These are phyloP conservation scores for Mycena sp. DNA, from an alignment of 1,284 basidiomycete species.

Conservation along the genomic window DNA sequence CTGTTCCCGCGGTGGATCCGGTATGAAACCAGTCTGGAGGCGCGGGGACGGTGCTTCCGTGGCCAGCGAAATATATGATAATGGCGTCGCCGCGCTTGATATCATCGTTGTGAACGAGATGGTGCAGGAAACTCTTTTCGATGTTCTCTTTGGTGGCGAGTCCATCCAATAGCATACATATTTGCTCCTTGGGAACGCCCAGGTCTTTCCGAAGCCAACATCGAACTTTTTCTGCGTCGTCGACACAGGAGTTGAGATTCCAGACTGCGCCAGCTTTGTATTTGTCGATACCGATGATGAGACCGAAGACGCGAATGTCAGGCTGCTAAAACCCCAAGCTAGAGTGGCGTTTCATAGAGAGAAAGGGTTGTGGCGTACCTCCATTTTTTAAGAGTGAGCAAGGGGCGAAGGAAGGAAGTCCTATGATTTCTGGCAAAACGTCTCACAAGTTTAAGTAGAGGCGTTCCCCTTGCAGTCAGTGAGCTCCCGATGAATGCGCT, in stretches of 20 bases:
- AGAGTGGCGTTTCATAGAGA: background rate
- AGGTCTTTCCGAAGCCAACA: constrained; percentile 65
- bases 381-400: constrained; percentile 1
- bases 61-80: constrained; percentile 74
- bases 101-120: constrained; percentile 65
- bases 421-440: background rate
- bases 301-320: constrained; percentile 59
- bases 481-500: no score
- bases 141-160: constrained; percentile 68
- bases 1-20: constrained; percentile 56
- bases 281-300: constrained; percentile 70
- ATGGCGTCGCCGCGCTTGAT: constrained; percentile 70
- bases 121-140: constrained; percentile 64
- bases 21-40: constrained; percentile 72
- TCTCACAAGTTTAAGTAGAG: background rate
- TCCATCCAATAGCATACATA: constrained; percentile 62
- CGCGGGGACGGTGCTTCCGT: constrained; percentile 63
- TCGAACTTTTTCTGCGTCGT: constrained; percentile 65
- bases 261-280: constrained; percentile 61
- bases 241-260: constrained; percentile 69
- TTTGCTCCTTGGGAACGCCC: constrained; percentile 65
- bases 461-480: no score
- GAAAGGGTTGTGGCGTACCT: constrained; percentile 3
- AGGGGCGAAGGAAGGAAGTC: background rate
- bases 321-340: background rate